Conservation (phyloP, 2,329 filamentous ascomycete genomes). For the Fusarium sublunatum region DNA sequence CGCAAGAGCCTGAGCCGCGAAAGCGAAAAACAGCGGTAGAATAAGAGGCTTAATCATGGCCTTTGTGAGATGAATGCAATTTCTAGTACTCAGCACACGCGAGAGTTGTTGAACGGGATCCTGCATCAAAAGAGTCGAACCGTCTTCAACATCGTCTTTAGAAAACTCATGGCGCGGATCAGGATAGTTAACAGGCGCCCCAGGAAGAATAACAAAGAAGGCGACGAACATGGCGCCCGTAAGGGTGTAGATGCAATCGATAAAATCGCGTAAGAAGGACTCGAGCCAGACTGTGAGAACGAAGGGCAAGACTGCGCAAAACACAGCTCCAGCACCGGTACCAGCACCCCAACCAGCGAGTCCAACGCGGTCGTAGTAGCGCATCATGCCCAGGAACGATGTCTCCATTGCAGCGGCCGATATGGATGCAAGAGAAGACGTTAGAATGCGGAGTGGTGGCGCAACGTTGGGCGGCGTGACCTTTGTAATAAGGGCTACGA, state of each 20-base stretch:
- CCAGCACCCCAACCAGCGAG: constrained; percentile 53
- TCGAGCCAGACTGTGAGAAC: constrained; percentile 46
- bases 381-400: constrained; percentile 48
- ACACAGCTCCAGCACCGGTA: constrained; percentile 46
- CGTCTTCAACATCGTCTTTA: constrained; percentile 36
- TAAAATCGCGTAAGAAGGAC: constrained; percentile 45
- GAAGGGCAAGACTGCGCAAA: constrained; percentile 48
- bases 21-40: constrained; percentile 44
- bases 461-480: constrained; percentile 51
- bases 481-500: constrained; percentile 45
- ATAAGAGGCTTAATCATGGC: constrained; percentile 43
- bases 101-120: constrained; percentile 47
- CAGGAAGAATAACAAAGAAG: constrained; percentile 47
- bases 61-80: constrained; percentile 23
- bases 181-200: constrained; percentile 40
- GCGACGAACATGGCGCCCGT: constrained; percentile 44
- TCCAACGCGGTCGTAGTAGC: constrained; percentile 47
- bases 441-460: constrained; percentile 46
- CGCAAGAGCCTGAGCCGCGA: constrained; percentile 40
- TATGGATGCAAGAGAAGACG: constrained; percentile 46
- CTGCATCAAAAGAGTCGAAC: constrained; percentile 54
- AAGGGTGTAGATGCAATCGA: constrained; percentile 45
- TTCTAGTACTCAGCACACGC: constrained; percentile 27
- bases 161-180: constrained; percentile 8
- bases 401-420: constrained; percentile 49